Evolutionary conservation across 2,329 filamentous ascomycete genomes (phyloP), one percentile per base, ranked within the genome.

Genomic region (Pseudogymnoascus sp.): DNA sequence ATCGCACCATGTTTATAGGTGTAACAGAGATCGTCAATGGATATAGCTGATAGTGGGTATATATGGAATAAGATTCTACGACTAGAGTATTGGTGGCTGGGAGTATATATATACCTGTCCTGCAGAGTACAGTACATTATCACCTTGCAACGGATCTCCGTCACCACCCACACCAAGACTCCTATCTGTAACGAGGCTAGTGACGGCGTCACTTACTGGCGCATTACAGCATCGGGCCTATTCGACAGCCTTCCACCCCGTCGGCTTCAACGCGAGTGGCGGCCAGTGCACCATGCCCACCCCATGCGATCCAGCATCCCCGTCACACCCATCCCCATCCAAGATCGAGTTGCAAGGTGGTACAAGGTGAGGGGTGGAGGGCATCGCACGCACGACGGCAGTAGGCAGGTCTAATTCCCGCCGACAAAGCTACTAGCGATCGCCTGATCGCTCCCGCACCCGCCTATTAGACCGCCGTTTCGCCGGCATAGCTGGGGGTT

Each of bases 151-250:
- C 25, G 3, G 47, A 54, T 54, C 47, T 20, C 47, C 47, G 47
- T 35, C 47, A 54, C 39, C 39, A 43, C 47, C 47, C 47, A 54
- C 47, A 54, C 47, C 47, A 54, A 18, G n/a, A 16, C 8, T 54
- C 47, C n/a, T 54, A 54, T 54, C 47, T 54, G 47, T 54, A 54
- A 54, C 47, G 18, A 54, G 47, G 43, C 43, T 50, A 50, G 43
- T 50, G 43, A 50, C 43, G 43, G 28, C 47, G 28, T 33, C 47
- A 54, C 47, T 33, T 33, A 54, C 18, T 54, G 47, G 47, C 47
- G 28, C 47, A 54, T 20, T 54, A 18, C 47, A 54, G 11, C 43
- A 54, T 54, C 47, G 47, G 47, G 47, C 47, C 47, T 54, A 54
- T 54, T 54, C 47, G 47, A 54, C 47, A 54, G 33, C 47, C 28